Evolutionary conservation across 1,284 basidiomycete species (phyloP).

Genomic region (Austroboletus novae-zelandiae): DNA sequence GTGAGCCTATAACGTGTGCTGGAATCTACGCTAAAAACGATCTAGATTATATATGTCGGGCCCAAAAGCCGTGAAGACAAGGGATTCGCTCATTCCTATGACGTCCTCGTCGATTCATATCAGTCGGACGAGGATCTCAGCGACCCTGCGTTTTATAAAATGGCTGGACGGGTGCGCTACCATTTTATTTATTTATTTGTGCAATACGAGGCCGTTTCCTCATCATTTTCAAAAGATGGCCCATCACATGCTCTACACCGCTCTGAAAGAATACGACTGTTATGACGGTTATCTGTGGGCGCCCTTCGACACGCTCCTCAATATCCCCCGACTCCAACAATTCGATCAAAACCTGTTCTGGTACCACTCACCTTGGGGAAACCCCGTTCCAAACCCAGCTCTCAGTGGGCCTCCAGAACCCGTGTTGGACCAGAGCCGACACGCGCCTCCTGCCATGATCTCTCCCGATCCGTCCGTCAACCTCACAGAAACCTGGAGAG

Average conservation of each 20-base stretch:
- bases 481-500: conserved; percentile 37
- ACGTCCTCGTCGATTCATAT: conserved; percentile 49
- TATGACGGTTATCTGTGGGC: conserved; percentile 53
- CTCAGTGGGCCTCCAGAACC: conserved; percentile 19
- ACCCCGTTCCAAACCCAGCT: conserved; percentile 41
- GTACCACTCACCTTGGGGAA: conserved; percentile 49
- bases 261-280: conserved; percentile 42
- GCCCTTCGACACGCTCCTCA: conserved; percentile 50
- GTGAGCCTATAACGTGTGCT: conserved; percentile 28
- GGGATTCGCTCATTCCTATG: conserved; percentile 49
- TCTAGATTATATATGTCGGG: conserved; percentile 48
- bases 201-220: not conserved
- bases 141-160: conserved; percentile 38
- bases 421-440: conserved; percentile 24
- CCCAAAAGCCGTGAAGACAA: conserved; percentile 46
- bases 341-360: conserved; percentile 46
- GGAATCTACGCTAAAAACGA: not conserved
- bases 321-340: conserved; percentile 45
- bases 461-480: conserved; percentile 40
- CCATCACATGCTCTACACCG: conserved; percentile 53
- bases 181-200: not conserved
- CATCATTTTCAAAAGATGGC: conserved; percentile 37
- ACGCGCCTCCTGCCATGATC: conserved; percentile 38
- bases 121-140: conserved; percentile 41
- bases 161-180: conserved; percentile 43